Percentiles rank a stretch among this genome's conserved stretches.
Conservation (phyloP, 192 early-diverging fungal genomes). For the Coemansia sp. region DNA sequence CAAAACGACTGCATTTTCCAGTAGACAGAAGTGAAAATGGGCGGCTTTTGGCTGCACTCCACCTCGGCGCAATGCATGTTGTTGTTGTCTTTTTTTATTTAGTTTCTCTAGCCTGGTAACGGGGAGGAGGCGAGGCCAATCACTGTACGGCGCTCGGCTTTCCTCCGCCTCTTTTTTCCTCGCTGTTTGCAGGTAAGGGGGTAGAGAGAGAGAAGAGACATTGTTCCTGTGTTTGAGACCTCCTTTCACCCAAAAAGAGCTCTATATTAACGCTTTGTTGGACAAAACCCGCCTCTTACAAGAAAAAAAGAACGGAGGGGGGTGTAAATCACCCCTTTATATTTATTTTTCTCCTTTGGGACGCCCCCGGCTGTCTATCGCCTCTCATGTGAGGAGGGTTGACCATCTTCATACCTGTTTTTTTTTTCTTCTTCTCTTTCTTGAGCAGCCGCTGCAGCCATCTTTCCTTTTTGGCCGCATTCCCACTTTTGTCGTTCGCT, state of each 20-base stretch:
- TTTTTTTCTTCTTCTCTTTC: not conserved
- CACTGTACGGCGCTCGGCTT: not conserved
- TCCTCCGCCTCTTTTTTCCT: not conserved
- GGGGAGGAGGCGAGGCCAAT: not conserved
- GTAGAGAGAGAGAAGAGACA: not conserved
- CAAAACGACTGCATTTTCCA: not conserved
- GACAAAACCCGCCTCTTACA: not conserved
- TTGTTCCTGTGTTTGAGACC: slow-evolving; percentile 8
- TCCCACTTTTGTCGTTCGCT: not conserved
- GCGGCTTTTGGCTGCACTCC: slow-evolving; percentile 13
- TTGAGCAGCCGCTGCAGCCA: slow-evolving; percentile 3
- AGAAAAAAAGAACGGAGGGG: not conserved
- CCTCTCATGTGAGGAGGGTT: slow-evolving; percentile 18
- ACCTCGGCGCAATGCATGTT: slow-evolving; percentile 14
- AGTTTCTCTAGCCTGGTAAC: not conserved
- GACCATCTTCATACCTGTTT: slow-evolving; percentile 12
- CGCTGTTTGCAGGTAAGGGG: not conserved
- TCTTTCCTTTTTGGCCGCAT: slow-evolving; percentile 9
- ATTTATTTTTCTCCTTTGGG: not conserved
- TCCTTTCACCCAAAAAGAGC: not conserved
- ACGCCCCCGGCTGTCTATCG: not conserved
- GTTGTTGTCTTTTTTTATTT: slow-evolving; percentile 7
- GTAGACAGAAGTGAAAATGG: not conserved
- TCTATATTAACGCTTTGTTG: slow-evolving; percentile 14
- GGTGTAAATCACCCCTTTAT: slow-evolving; percentile 3